Base-by-base conservation (phyloP, 306 rosid species). In the Ziziphus jujuba region DNA sequence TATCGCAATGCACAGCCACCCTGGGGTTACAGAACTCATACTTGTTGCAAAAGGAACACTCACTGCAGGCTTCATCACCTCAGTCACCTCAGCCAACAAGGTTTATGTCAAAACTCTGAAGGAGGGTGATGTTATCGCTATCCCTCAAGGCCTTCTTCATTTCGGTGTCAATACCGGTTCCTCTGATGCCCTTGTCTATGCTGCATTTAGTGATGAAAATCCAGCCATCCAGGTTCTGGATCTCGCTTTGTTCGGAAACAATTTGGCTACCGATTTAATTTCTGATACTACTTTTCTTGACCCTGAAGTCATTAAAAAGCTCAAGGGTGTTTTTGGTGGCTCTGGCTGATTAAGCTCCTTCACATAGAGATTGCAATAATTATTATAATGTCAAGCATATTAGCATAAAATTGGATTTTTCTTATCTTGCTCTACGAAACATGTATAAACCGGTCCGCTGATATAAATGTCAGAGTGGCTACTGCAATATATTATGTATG, bases 171-270 rank as follows among this genome's bases (percentile, higher is more conserved):
- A 86, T 58, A 24, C 63, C 0, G 87, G 88, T 9, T 8, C 28
- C 0, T 0, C 28, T 20, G 0, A 6, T 1, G 77, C 78, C 1
- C 10, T 69, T 31, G 91, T 77, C 2, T 56, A 70, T 58, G 91
- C 67, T 5, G 76, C 71, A 72, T 89, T 89, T 72, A 56, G 91
- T 9, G 86, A 91, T 63, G 58, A 86, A 0, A 81, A 65, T 35
- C 96, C 91, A 36, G 97, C 95, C 15, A 76, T 84, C 2, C 97
- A 87, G 55, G 76, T 90, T 59, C 59, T 90, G 33, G 90, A 85
- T 62, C 80, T 23, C 6, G 91, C 91, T 17, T 49, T 90, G 82
- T 90, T 90, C 53, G 63, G 78, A n/a, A 90, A 82, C 38, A 75
- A 85, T 63, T 85, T 90, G 23, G 85, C 95, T 5, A 85, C 95